A percentile compares a stretch with the other conserved stretches of the same genome.
phyloP scores from a whole-genome alignment of 129 eudicot species.

The Pulicaria dysenterica region DNA sequence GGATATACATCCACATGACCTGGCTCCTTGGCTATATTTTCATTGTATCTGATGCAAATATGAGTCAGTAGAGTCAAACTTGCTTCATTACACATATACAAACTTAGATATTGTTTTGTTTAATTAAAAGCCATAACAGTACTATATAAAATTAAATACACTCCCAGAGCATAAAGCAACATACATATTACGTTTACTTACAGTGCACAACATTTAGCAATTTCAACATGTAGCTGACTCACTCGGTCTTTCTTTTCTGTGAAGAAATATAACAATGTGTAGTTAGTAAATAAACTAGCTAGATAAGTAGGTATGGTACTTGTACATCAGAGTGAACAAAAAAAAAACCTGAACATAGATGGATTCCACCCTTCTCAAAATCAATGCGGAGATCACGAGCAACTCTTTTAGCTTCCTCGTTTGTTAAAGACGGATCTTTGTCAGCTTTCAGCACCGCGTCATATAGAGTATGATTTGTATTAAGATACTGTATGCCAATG shows the following conservation, averaged over 20 bases:
- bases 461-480: slow-evolving; percentile 71
- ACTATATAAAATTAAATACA: not conserved
- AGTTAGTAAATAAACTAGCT: slow-evolving; percentile 14
- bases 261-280: slow-evolving; percentile 5
- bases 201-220: slow-evolving; percentile 72
- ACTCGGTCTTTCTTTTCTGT: slow-evolving; percentile 80
- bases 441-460: slow-evolving; percentile 89
- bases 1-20: slow-evolving; percentile 95
- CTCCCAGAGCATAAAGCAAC: slow-evolving; percentile 2
- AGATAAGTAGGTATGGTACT: slow-evolving; percentile 9
- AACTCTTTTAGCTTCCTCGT: slow-evolving; percentile 69
- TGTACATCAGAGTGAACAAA: slow-evolving; percentile 19
- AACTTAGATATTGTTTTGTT: not conserved
- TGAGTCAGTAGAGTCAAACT: not conserved
- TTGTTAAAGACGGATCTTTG: slow-evolving; percentile 49
- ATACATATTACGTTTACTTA: slow-evolving; percentile 41
- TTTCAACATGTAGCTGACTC: slow-evolving; percentile 67
- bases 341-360: slow-evolving; percentile 63
- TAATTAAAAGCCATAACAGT: not conserved
- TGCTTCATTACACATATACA: not conserved
- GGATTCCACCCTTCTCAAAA: slow-evolving; percentile 99
- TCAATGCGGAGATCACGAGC: slow-evolving; percentile 71
- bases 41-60: slow-evolving; percentile 58
- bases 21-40: slow-evolving; percentile 82
- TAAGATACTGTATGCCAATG: slow-evolving; percentile 58